Conservation (phyloP, 2,329 filamentous ascomycete species). For the Venturia nashicola region DNA sequence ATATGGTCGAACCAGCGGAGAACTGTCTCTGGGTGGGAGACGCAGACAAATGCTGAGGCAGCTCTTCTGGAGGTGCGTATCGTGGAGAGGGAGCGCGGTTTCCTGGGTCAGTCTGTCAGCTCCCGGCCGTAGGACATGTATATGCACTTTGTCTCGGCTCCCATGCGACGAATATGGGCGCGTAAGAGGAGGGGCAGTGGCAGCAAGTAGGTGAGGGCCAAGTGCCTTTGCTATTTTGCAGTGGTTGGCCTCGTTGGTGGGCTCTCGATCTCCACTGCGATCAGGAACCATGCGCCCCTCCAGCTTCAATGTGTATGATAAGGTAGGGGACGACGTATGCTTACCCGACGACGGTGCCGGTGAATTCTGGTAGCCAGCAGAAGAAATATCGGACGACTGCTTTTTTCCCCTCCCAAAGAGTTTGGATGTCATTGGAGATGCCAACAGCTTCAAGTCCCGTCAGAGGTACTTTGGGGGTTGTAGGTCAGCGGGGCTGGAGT, state of each 20-base stretch:
- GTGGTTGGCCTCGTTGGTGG: neutral
- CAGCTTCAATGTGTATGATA: neutral
- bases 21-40: neutral
- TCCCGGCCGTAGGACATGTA: neutral
- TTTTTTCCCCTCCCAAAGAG: neutral
- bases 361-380: slow-evolving; percentile 1
- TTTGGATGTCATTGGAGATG: slow-evolving; percentile 3
- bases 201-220: neutral
- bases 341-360: neutral
- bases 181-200: neutral
- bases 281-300: neutral
- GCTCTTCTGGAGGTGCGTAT: neutral
- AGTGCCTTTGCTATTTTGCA: neutral
- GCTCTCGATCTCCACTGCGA: neutral
- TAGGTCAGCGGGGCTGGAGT: neutral
- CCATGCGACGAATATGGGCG: neutral
- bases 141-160: neutral
- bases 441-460: neutral
- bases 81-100: neutral
- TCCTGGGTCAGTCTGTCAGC: neutral
- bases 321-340: neutral
- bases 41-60: neutral
- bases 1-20: neutral
- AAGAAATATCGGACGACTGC: neutral
- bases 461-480: neutral